Evolutionary conservation across 805 yeast genomes (phyloP), one percentile per base, ranked within the genome.

Genomic region (Teunomyces atbi): DNA sequence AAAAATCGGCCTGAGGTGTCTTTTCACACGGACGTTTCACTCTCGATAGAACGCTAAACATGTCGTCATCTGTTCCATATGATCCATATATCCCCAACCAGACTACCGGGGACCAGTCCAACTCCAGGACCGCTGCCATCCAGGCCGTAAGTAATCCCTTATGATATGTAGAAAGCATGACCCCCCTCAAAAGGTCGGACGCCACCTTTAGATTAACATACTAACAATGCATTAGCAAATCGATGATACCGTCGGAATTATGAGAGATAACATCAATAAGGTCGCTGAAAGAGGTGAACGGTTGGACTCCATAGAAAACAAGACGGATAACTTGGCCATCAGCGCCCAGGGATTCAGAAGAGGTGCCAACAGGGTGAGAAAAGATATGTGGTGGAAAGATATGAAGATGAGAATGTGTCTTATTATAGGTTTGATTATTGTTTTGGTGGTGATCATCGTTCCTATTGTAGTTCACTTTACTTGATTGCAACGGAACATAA

Each of bases 341-440:
- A 81, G 89, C 40, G 98, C 99, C 7, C 92, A 89, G 57, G 94
- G 96, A 30, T 92, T 94, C 75, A 89, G 95, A 65, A 81, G 96
- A 65, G 96, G 97, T 34, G 98, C 99, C 49, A 92, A 92, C 72
- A 84, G 96, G 59, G 97, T 92, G 41, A 87, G 99, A 71, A 92
- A 91, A 69, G 96, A 91, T 64, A 92, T 92, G 97, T 92, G 98
- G 98, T 88, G 96, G 87, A 92, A 94, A 69, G 96, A 92, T 66
- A 79, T 94, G 81, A 94, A 94, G 75, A 86, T 94, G 92, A 85
- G 96, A 68, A 73, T 91, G 76, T 92, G 98, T 69, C 71, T 88
- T 47, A 84, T 91, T 49, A 82, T 85, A 41, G 86, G 85, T 23
- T 83, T 84, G 20, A 71, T 94, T 44, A 82, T 92, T 61, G 82